phyloP scores from a whole-genome alignment of 805 yeast genomes.

The Candida maesae region DNA sequence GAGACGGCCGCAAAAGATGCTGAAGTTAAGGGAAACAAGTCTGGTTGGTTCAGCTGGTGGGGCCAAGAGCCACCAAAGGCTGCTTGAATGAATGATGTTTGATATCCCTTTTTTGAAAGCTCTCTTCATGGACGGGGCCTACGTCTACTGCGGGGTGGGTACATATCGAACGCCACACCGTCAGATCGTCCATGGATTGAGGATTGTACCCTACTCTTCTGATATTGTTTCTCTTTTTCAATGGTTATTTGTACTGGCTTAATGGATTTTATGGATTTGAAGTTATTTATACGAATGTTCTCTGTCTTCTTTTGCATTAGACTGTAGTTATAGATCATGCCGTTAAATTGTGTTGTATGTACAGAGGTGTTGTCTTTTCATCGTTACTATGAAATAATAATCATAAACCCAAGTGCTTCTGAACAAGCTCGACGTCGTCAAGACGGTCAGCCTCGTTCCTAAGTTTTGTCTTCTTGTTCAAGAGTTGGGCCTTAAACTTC shows the following conservation, averaged over 20 bases:
- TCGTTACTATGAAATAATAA: too few species aligned
- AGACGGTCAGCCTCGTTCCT: constrained; percentile 19
- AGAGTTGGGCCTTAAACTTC: constrained; percentile 41
- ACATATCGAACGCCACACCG: too few species aligned
- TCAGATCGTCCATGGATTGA: too few species aligned
- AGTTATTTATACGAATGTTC: too few species aligned
- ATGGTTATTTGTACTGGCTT: too few species aligned
- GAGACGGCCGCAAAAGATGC: constrained; percentile 1
- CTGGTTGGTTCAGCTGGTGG: constrained; percentile 20
- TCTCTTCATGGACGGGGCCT: too few species aligned
- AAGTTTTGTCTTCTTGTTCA: constrained; percentile 35
- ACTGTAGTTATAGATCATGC: not conserved
- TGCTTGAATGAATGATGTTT: not conserved
- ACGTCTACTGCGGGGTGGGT: too few species aligned
- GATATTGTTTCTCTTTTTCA: too few species aligned
- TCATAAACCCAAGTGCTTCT: constrained; percentile 21
- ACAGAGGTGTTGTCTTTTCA: not conserved
- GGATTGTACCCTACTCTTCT: too few species aligned
- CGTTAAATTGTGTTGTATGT: constrained; percentile 1
- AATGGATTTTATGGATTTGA: too few species aligned
- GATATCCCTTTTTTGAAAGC: too few species aligned
- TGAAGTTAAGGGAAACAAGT: constrained; percentile 1
- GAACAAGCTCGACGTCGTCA: constrained; percentile 23
- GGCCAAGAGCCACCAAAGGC: constrained; percentile 10
- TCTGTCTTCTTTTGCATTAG: not conserved